Evolutionary conservation across 768 basidiomycete species (phyloP), one percentile per base, ranked within the genome.

Genomic region (Candolleomyces aberdarensis): DNA sequence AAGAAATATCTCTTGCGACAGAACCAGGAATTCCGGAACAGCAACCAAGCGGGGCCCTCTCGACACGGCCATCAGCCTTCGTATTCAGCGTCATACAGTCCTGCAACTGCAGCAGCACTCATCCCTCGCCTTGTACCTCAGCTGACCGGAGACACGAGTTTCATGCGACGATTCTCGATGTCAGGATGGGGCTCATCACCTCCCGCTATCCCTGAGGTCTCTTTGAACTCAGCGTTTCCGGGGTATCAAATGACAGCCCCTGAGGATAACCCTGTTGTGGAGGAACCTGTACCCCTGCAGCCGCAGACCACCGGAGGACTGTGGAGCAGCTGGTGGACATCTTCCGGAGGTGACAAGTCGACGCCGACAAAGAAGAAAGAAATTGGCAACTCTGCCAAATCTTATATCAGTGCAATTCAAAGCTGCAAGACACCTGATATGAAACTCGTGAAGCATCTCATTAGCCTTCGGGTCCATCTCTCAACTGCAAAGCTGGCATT

Each of bases 401-500:
- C 81, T 75, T 91, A 89, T 72, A 84, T 87, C 43, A 80, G 86
- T 52, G 77, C 80, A 11, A 76, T 94, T 57, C 82, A 81, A 56
- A 79, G 73, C 15, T 78, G 77, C 54, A 91, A 81, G 65, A 65
- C 78, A 5, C 74, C 78, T 9, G 86, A 89, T 65, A 73, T 81
- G 43, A 86, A 84, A 67, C 79, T 94, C 29, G 79, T 83, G 55
- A 94, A 91, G 68, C 86, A 91, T 66, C 76, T 97, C 2, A 89
- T 94, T 47, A 85, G 88, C 1, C 78, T 98, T 17, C 86, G 94
- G 3, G 90, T 95, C 0, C 90, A 93, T 67, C 76, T 97, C 1
- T 92, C 94, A 2, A 95, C 94, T 0, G 91, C 89, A 0, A 87
- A 86, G 61, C 62, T 95, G 13, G 73, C 79, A 3, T 96, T 93